Evolutionary conservation across 495 filamentous ascomycete species (phyloP).

Genomic region (Penicillium steckii): DNA sequence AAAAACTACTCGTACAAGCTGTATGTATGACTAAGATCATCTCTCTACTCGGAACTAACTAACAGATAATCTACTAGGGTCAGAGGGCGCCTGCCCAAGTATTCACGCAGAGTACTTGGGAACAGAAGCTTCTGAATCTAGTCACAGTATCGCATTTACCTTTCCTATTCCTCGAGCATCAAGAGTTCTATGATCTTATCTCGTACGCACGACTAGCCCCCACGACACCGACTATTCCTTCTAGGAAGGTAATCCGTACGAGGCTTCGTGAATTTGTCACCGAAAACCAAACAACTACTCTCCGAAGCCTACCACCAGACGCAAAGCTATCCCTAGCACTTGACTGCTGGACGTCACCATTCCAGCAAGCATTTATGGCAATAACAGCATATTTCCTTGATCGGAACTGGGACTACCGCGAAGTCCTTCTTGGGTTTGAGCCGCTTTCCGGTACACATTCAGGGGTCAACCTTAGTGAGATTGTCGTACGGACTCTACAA

Average conservation of each 20-base stretch:
- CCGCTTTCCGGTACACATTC: slow-evolving; percentile 9
- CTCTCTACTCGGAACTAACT: too few relatives aligned
- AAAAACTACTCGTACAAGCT: too few relatives aligned
- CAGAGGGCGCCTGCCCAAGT: not conserved
- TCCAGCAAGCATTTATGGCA: slow-evolving; percentile 17
- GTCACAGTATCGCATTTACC: not conserved
- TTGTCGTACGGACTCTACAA: slow-evolving; percentile 8
- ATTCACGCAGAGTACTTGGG: not conserved
- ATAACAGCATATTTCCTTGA: slow-evolving; percentile 16
- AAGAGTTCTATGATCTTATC: not conserved
- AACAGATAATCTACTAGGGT: too few relatives aligned
- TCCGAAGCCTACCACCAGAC: not conserved
- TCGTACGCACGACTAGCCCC: not conserved
- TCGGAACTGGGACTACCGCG: slow-evolving; percentile 13
- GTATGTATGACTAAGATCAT: too few relatives aligned
- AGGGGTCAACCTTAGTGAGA: slow-evolving; percentile 6
- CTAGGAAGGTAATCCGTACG: not conserved
- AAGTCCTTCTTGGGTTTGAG: slow-evolving; percentile 21
- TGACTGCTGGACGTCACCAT: slow-evolving; percentile 17
- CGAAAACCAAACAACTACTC: not conserved
- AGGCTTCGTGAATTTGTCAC: not conserved
- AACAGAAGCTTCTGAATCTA: not conserved
- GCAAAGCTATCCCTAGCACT: slow-evolving; percentile 12
- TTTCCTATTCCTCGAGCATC: not conserved
- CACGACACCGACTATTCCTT: not conserved